Conservation (phyloP, 2,329 filamentous ascomycete genomes). For the Venturia nashicola region DNA sequence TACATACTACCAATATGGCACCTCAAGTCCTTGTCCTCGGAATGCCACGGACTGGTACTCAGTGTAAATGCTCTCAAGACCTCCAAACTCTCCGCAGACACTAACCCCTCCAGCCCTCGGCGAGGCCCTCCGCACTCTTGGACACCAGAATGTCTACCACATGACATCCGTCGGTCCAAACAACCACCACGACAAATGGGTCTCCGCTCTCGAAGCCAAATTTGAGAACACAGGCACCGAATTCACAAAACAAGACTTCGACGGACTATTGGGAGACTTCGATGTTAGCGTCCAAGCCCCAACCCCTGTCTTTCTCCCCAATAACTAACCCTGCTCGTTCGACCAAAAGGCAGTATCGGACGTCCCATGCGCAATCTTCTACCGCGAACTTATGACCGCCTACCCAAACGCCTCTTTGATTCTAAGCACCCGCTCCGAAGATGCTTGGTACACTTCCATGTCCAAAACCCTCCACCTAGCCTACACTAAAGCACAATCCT, state of each 20-base stretch:
- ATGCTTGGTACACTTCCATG: conserved; percentile 45
- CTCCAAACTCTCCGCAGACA: not conserved
- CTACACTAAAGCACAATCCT: not conserved
- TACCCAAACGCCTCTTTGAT: conserved; percentile 64
- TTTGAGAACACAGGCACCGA: not conserved
- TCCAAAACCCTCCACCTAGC: not conserved
- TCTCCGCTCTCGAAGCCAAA: conserved; percentile 3
- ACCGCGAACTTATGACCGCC: conserved; percentile 56
- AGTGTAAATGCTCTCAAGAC: not conserved
- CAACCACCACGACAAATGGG: not conserved
- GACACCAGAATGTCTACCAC: not conserved
- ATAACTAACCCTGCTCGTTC: not conserved
- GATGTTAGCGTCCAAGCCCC: not conserved
- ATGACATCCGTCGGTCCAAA: conserved; percentile 2
- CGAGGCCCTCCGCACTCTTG: not conserved
- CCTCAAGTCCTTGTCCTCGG: conserved; percentile 5
- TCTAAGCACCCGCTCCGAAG: conserved; percentile 52
- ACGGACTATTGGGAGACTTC: not conserved
- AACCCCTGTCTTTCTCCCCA: not conserved
- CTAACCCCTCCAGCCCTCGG: not conserved
- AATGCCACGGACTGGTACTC: conserved; percentile 4
- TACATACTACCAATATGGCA: not conserved
- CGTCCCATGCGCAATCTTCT: conserved; percentile 56
- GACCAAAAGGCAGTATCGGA: conserved; percentile 47
- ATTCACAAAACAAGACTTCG: not conserved